Evolutionary conservation across 169 alveolate species (phyloP), one percentile per base, ranked within the genome.

Genomic region (Cryptosporidium xiaoi): DNA sequence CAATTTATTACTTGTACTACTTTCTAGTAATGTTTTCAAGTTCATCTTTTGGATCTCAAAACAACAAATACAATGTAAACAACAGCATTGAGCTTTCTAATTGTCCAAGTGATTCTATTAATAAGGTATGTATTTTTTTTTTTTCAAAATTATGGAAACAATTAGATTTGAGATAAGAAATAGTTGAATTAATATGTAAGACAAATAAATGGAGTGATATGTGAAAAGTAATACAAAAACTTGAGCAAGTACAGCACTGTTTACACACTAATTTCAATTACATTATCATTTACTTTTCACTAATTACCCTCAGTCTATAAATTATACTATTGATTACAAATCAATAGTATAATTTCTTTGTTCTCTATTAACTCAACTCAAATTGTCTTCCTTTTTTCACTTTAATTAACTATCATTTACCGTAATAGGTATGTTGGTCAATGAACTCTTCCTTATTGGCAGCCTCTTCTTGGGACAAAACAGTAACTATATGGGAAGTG

Each of bases 391-490:
- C 8, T 13, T 29, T 62, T 12, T 16, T 36, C n/a, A n/a, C 51
- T 33, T 27, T 10, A 6, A 62, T 44, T 51, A 24, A 50, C 48
- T 40, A 8, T 64, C 12, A 7, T 65, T 27, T 34, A 62, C 20
- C 33, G 51, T 6, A 44, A n/a, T 46, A 83, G 85, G 82, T 83
- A 8, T 71, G 87, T 40, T 83, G 91, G 91, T 83, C 91, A 34
- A 71, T 82, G 65, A 55, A 71, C 50, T 71, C 91, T n/a, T 69
- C 83, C 12, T 36, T 83, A 27, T 34, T 83, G 46, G 91, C 91
- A 18, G 91, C 91, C 12, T 64, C 91, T 12, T 83, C 91, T 53
- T 83, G 91, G 91, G 91, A 83, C 29, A 83, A 67, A 62, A 55
- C 83, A 27, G 91, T 83, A 10, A 48, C 82, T 6, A 82, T 83